phyloP scores from a whole-genome alignment of 1,284 basidiomycete genomes.

The Trametes sp. region DNA sequence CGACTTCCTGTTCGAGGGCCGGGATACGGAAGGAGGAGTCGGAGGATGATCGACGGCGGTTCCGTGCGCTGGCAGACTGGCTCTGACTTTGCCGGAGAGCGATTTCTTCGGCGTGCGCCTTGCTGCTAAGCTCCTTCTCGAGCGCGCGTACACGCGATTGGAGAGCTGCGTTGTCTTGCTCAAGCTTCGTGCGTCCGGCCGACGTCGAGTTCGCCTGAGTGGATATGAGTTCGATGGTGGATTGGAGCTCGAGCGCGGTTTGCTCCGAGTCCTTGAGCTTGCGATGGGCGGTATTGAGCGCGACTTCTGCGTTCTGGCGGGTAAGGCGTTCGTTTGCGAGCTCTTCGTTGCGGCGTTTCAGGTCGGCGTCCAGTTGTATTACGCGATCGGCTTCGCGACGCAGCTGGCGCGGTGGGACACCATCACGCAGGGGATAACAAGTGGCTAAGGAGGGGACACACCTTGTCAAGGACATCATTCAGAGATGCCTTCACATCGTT shows the following conservation, averaged over 20 bases:
- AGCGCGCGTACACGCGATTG: constrained; percentile 45
- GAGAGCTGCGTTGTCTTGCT: constrained; percentile 61
- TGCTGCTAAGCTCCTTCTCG: constrained; percentile 31
- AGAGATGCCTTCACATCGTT: constrained; percentile 59
- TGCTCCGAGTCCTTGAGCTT: constrained; percentile 59
- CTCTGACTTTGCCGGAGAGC: constrained; percentile 44
- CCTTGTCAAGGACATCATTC: constrained; percentile 69
- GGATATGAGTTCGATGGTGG: constrained; percentile 63
- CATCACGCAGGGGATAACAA: constrained; percentile 6
- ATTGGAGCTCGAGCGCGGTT: constrained; percentile 61
- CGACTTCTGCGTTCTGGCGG: constrained; percentile 60
- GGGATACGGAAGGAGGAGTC: constrained; percentile 56
- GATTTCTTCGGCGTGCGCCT: constrained; percentile 34
- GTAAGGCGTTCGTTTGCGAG: constrained; percentile 62
- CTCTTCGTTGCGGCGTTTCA: constrained; percentile 57
- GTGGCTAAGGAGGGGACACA: constrained; percentile 38
- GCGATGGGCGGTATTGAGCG: constrained; percentile 56
- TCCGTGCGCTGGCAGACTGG: constrained; percentile 35
- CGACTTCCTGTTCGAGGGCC: constrained; percentile 62
- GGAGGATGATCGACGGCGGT: constrained; percentile 56
- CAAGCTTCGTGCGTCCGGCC: constrained; percentile 53
- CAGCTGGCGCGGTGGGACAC: constrained; percentile 51
- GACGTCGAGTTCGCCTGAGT: constrained; percentile 57
- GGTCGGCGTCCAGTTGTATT: constrained; percentile 59
- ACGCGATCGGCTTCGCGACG: constrained; percentile 63